Percentiles rank a stretch among this genome's conserved stretches.
Conservation (phyloP, 140 eudicot genomes). For the Ambrosia hybrid region DNA sequence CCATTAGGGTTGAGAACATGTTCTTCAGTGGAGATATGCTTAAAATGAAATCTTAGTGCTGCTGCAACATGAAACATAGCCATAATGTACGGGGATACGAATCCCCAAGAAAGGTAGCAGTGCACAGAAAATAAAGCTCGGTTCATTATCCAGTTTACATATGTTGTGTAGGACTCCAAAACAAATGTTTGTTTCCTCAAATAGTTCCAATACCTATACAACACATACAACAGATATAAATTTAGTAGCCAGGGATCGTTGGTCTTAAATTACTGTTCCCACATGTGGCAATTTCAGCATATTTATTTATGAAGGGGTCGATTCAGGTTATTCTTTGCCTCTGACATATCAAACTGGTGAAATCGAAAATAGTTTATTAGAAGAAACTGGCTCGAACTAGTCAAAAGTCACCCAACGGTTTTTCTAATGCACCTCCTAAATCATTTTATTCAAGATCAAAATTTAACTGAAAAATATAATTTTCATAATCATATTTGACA, state of each 20-base stretch:
- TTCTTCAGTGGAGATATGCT: conserved; percentile 41
- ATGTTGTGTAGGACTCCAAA: conserved; percentile 81
- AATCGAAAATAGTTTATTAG: neutral
- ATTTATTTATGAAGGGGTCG: neutral
- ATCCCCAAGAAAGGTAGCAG: conserved; percentile 96
- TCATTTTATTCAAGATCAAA: too few relatives aligned
- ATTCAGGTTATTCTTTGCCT: neutral
- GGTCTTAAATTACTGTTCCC: neutral
- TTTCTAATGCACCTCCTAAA: too few relatives aligned
- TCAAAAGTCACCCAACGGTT: neutral
- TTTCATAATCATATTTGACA: too few relatives aligned
- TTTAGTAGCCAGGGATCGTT: conserved; percentile 7
- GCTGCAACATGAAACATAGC: conserved; percentile 75
- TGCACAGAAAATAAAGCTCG: conserved; percentile 84
- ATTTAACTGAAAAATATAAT: too few relatives aligned
- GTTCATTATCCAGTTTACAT: conserved; percentile 84
- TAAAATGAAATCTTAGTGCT: conserved; percentile 56
- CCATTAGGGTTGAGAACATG: conserved; percentile 51
- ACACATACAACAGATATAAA: neutral
- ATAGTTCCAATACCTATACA: conserved; percentile 90
- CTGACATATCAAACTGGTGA: neutral
- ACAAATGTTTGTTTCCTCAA: conserved; percentile 97
- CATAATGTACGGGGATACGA: conserved; percentile 82
- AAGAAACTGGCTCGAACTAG: neutral
- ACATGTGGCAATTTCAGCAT: neutral